Evolutionary conservation across 495 filamentous ascomycete species (phyloP).

Genomic region (Jackrogersella multiformis): DNA sequence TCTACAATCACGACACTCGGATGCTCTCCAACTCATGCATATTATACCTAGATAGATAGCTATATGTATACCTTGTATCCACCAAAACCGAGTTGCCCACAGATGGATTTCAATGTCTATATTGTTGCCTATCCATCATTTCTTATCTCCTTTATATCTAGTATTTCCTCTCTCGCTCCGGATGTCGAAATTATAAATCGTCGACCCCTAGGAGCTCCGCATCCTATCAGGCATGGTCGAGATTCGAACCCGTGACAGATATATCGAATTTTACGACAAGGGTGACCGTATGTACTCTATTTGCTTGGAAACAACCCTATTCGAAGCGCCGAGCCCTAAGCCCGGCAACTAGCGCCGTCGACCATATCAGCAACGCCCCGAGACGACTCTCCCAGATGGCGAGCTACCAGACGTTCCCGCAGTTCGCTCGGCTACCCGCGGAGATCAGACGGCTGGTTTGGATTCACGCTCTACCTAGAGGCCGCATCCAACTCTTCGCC

Average conservation of each 20-base stretch:
- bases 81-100: constrained; percentile 9
- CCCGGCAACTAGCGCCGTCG: constrained; percentile 12
- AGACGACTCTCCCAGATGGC: constrained; percentile 31
- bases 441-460: constrained; percentile 46
- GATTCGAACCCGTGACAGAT: constrained; percentile 8
- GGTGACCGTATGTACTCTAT: background rate
- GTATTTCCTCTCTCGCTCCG: background rate
- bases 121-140: background rate
- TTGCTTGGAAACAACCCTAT: constrained; percentile 8
- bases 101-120: constrained; percentile 18
- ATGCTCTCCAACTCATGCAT: constrained; percentile 35
- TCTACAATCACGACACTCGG: constrained; percentile 37
- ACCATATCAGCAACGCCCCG: constrained; percentile 7
- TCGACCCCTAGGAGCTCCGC: constrained; percentile 1
- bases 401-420: constrained; percentile 32
- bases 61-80: constrained; percentile 13
- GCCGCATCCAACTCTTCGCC: constrained; percentile 46
- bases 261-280: constrained; percentile 24
- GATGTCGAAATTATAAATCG: constrained; percentile 1
- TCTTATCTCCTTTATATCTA: background rate
- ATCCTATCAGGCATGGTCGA: constrained; percentile 30
- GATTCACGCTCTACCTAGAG: constrained; percentile 40
- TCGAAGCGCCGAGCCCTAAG: constrained; percentile 20
- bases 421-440: constrained; percentile 41
- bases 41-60: constrained; percentile 10